Evolutionary conservation across 495 filamentous ascomycete genomes (phyloP).

Genomic region (Podospora anserina): DNA sequence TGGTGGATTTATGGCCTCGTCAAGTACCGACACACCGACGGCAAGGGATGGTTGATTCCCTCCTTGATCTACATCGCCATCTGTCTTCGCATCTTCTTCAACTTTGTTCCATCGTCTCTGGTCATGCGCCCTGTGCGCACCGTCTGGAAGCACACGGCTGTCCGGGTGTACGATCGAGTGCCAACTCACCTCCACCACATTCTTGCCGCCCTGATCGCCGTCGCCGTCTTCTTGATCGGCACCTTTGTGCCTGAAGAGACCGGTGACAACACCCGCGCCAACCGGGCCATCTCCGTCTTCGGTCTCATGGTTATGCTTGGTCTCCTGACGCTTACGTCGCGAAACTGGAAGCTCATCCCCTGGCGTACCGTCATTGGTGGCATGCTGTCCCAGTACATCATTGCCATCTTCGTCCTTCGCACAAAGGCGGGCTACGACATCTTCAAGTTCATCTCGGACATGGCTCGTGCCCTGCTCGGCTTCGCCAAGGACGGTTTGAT

Average conservation of each 20-base stretch:
- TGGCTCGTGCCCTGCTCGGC: slow-evolving; percentile 66
- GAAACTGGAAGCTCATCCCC: slow-evolving; percentile 64
- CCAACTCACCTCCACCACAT: slow-evolving; percentile 63
- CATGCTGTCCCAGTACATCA: slow-evolving; percentile 82
- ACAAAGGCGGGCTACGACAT: slow-evolving; percentile 76
- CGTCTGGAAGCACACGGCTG: slow-evolving; percentile 63
- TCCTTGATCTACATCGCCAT: slow-evolving; percentile 78
- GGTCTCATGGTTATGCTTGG: slow-evolving; percentile 71
- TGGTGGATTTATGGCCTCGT: slow-evolving; percentile 88
- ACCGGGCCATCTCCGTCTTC: slow-evolving; percentile 76
- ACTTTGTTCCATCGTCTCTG: slow-evolving; percentile 66
- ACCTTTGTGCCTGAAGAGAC: slow-evolving; percentile 67
- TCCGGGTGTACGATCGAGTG: slow-evolving; percentile 49
- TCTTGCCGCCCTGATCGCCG: slow-evolving; percentile 53
- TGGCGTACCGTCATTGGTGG: slow-evolving; percentile 86
- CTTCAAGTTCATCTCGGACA: slow-evolving; percentile 75
- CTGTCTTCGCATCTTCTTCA: slow-evolving; percentile 66
- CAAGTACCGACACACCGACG: slow-evolving; percentile 65
- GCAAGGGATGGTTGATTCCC: slow-evolving; percentile 79
- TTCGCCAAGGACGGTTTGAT: slow-evolving; percentile 66
- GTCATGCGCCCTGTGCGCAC: slow-evolving; percentile 61
- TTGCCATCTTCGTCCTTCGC: slow-evolving; percentile 82
- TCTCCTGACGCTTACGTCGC: slow-evolving; percentile 65
- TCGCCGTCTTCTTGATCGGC: slow-evolving; percentile 72
- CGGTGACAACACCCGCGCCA: slow-evolving; percentile 70